Base-by-base conservation (phyloP, 257 asterid genomes). In the Solanum chilense region DNA sequence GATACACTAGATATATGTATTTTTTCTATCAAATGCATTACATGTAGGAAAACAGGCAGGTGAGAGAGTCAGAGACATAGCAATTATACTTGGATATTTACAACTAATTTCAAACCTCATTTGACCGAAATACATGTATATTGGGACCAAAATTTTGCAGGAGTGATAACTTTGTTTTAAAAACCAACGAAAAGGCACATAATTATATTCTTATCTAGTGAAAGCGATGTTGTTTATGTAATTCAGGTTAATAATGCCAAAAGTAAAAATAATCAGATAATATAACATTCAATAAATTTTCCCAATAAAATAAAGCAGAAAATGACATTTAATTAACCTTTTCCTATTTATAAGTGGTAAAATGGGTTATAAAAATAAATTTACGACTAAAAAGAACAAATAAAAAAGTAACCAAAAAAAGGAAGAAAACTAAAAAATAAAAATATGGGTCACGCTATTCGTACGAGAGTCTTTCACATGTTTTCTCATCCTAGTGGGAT, bases 31-130 rank as follows among this genome's bases (percentile, higher is more conserved):
- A 35, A 7, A 52, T 18, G 0, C 62, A 18, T 52, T 52, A 18
- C 4, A 52, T 0, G 7, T 18, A 18, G 10, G n/a, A 3, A 52
- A 52, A 18, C n/a, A 6, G 3, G 5, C n/a, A 0, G 4, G 62
- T 0, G n/a, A 52, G 62, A 52, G 62, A 52, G n/a, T 18, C 5
- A 52, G n/a, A 52, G 62, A 3, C n/a, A 1, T 52, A 10, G 1
- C n/a, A 18, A 52, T 35, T 52, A 18, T 9, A 52, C n/a, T 52
- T 52, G 62, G n/a, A 9, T 52, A 52, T 52, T 6, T 52, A 52
- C n/a, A 52, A 18, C 62, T 52, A 52, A 52, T 52, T 52, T 2
- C 20, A 10, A 52, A 18, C n/a, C 62, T 7, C 62, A 18, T 52
- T 52, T 52, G 20, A 18, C n/a, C 4, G 11, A 52, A 18, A 52